These are phyloP conservation scores for Rubia occidens DNA, from an alignment of 305 asterid genomes.

Conservation along the genomic window DNA sequence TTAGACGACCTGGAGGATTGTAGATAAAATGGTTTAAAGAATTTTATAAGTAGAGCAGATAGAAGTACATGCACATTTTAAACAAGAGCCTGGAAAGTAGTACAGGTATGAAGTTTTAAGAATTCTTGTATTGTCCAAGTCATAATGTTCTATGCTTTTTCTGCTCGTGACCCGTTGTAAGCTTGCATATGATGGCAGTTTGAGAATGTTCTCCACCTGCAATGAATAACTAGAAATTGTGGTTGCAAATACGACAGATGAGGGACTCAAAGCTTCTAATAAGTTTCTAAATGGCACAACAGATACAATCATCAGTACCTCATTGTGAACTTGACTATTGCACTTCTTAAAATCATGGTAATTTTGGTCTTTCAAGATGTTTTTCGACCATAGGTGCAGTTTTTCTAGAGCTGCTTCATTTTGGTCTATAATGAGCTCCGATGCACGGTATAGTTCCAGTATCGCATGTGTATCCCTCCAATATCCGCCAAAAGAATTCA, in stretches of 20 bases:
- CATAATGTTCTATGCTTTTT: slow-evolving; percentile 55
- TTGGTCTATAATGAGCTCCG: slow-evolving; percentile 42
- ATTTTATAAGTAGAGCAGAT: slow-evolving; percentile 5
- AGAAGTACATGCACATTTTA: not conserved
- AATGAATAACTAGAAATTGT: slow-evolving; percentile 19
- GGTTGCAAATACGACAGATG: not conserved
- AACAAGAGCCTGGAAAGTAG: slow-evolving; percentile 10
- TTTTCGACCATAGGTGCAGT: slow-evolving; percentile 39
- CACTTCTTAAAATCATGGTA: slow-evolving; percentile 30
- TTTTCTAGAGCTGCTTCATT: slow-evolving; percentile 42
- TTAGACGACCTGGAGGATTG: slow-evolving; percentile 45
- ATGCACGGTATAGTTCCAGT: slow-evolving; percentile 59
- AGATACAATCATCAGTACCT: slow-evolving; percentile 35
- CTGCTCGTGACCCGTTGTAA: slow-evolving; percentile 52
- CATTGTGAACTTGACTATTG: slow-evolving; percentile 33
- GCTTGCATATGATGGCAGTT: slow-evolving; percentile 51
- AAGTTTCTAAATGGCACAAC: slow-evolving; percentile 8
- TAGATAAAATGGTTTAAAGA: not conserved
- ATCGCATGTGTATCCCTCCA: slow-evolving; percentile 33
- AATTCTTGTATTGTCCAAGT: slow-evolving; percentile 41
- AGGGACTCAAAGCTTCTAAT: not conserved
- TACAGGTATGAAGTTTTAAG: slow-evolving; percentile 71
- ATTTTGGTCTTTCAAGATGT: slow-evolving; percentile 36
- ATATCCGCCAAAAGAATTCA: slow-evolving; percentile 34
- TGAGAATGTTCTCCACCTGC: slow-evolving; percentile 59